phyloP scores from a whole-genome alignment of 208 protist genomes.

The Herpetomonas samuelpessoai region DNA sequence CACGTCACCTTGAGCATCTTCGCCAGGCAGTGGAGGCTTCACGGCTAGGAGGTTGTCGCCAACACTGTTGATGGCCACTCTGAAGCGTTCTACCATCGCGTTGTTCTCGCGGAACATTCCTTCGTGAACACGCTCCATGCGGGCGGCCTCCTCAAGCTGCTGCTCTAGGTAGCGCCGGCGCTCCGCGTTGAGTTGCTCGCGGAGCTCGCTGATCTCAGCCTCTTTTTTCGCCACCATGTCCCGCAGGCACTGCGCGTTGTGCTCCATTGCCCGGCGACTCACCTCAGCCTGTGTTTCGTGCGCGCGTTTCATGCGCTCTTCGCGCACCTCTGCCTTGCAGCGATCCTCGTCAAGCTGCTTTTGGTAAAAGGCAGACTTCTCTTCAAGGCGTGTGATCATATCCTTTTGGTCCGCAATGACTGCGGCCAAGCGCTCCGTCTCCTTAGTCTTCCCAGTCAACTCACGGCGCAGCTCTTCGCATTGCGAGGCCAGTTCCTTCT shows the following conservation, averaged over 20 bases:
- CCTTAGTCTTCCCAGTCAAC: constrained; percentile 25
- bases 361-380: constrained; percentile 40
- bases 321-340: constrained; percentile 44
- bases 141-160: constrained; percentile 69
- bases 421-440: constrained; percentile 26
- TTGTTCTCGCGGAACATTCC: constrained; percentile 83
- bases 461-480: constrained; percentile 49
- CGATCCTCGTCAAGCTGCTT: constrained; percentile 70
- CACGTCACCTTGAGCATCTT: background rate
- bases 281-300: constrained; percentile 78
- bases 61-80: constrained; percentile 62
- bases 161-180: constrained; percentile 64
- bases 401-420: constrained; percentile 40
- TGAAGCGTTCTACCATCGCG: constrained; percentile 79
- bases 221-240: constrained; percentile 85
- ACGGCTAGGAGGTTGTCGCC: constrained; percentile 26
- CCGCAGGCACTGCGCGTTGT: constrained; percentile 67
- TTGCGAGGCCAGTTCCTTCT: constrained; percentile 53
- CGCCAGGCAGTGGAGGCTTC: background rate
- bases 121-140: constrained; percentile 84
- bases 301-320: constrained; percentile 48
- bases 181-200: constrained; percentile 76
- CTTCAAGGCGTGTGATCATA: constrained; percentile 34
- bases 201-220: constrained; percentile 48
- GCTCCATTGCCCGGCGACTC: constrained; percentile 70